These are phyloP conservation scores for Thraustotheca clavata DNA, from an alignment of 352 stramenopile genomes.

Conservation along the genomic window DNA sequence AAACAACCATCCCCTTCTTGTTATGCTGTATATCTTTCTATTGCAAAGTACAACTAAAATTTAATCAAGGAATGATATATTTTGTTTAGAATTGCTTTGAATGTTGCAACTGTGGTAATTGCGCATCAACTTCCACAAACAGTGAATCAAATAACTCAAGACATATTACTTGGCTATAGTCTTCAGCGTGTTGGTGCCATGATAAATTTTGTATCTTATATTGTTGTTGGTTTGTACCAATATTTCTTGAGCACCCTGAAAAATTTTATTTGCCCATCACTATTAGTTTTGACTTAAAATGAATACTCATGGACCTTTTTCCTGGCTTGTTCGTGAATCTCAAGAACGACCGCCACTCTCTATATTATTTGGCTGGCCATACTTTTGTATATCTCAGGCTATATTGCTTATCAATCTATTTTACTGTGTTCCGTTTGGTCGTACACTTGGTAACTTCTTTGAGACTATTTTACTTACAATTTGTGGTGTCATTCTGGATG, in stretches of 20 bases:
- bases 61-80: too few species aligned
- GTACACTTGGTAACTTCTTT: not conserved
- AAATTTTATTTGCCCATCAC: too few species aligned
- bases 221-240: slow-evolving; percentile 29
- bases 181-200: slow-evolving; percentile 23
- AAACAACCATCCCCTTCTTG: not conserved
- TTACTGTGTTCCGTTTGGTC: too few species aligned
- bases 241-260: too few species aligned
- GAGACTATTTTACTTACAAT: not conserved
- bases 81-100: slow-evolving; percentile 12
- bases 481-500: not conserved
- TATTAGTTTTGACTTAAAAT: too few species aligned
- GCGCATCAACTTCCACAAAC: slow-evolving; percentile 31
- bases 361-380: not conserved
- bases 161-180: slow-evolving; percentile 27
- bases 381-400: not conserved
- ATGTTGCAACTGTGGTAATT: slow-evolving; percentile 25
- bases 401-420: not conserved
- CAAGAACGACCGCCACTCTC: not conserved
- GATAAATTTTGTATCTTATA: slow-evolving; percentile 32
- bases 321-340: not conserved
- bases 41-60: too few species aligned
- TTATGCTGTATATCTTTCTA: not conserved
- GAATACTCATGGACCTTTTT: too few species aligned
- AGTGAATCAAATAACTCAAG: slow-evolving; percentile 24